phyloP scores from a whole-genome alignment of 805 yeast species.

The Saturnispora serradocipensis region DNA sequence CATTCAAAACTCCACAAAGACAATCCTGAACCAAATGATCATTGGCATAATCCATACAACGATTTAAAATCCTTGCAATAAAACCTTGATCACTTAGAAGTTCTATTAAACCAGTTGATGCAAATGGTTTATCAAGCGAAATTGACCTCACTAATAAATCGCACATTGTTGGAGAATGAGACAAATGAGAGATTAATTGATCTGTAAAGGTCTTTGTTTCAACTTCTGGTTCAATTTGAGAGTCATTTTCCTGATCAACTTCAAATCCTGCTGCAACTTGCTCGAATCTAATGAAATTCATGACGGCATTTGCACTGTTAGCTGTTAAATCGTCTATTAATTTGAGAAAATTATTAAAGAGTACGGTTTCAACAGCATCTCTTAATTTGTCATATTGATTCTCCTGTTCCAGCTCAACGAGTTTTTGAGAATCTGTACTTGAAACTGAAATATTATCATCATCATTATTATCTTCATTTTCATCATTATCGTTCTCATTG shows the following conservation, averaged over 20 bases:
- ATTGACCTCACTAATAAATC: conserved; percentile 80
- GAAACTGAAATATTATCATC: conserved; percentile 22
- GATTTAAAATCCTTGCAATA: conserved; percentile 58
- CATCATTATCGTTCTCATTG: conserved; percentile 10
- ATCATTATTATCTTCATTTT: conserved; percentile 14
- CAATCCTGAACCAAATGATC: conserved; percentile 30
- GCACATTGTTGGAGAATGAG: conserved; percentile 84
- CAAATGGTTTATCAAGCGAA: conserved; percentile 84
- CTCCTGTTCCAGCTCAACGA: conserved; percentile 12
- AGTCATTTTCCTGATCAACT: not conserved
- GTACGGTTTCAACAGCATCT: conserved; percentile 22
- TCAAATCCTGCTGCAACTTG: conserved; percentile 13
- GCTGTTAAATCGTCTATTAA: conserved; percentile 78
- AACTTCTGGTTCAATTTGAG: not conserved
- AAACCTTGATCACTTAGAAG: conserved; percentile 62
- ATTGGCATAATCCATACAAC: conserved; percentile 35
- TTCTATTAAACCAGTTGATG: conserved; percentile 78
- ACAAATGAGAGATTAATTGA: conserved; percentile 59
- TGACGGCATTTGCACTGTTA: conserved; percentile 69
- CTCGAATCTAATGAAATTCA: conserved; percentile 51
- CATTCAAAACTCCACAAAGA: conserved; percentile 74
- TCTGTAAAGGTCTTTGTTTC: conserved; percentile 43
- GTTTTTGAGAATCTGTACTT: conserved; percentile 13
- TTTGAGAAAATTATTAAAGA: conserved; percentile 53
- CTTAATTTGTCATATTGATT: conserved; percentile 20